phyloP scores from a whole-genome alignment of 441 rosid genomes.

The Populus tomentosa region DNA sequence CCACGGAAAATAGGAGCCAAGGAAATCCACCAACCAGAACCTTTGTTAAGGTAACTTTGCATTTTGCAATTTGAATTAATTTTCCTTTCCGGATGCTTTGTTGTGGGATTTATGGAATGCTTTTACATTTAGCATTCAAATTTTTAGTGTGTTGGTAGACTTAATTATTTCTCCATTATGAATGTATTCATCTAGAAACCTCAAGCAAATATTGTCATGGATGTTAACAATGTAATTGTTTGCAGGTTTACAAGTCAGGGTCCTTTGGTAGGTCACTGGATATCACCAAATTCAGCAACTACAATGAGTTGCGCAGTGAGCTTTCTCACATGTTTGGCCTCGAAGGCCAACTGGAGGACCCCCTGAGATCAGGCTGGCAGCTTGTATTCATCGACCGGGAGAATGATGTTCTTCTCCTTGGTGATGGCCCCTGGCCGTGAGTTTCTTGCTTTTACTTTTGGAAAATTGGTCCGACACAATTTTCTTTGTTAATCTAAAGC shows the following conservation, averaged over 20 bases:
- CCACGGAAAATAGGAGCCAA: slow-evolving; percentile 67
- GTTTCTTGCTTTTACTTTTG: slow-evolving; percentile 24
- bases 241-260: slow-evolving; percentile 33
- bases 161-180: not conserved
- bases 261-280: slow-evolving; percentile 36
- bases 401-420: slow-evolving; percentile 96
- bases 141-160: not conserved
- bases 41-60: slow-evolving; percentile 81
- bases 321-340: slow-evolving; percentile 90
- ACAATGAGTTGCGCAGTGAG: slow-evolving; percentile 80
- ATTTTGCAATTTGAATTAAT: not conserved
- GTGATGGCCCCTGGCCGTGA: slow-evolving; percentile 99
- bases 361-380: slow-evolving; percentile 99
- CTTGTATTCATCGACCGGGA: slow-evolving; percentile 99
- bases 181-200: not conserved
- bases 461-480: not conserved
- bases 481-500: not conserved
- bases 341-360: slow-evolving; percentile 96
- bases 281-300: slow-evolving; percentile 47
- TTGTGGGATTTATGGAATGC: not conserved
- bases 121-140: not conserved
- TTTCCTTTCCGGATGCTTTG: not conserved
- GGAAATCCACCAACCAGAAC: slow-evolving; percentile 57
- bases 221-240: slow-evolving; percentile 6
- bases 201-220: not conserved